Base-by-base conservation (phyloP, 75 land plant genomes). In the Cryptomeria japonica region DNA sequence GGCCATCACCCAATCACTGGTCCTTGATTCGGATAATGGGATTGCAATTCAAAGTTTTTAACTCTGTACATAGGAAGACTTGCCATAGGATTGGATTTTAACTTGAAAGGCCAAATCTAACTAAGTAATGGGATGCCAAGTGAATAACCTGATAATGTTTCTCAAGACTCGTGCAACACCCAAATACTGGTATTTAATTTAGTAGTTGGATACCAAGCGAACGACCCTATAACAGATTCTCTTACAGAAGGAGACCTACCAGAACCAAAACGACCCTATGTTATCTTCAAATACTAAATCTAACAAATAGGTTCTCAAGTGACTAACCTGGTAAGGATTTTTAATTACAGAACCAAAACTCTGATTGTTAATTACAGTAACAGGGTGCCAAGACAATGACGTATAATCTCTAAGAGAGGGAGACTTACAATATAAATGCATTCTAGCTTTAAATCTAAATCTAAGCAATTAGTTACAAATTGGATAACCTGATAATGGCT, bases 1-100 rank as follows among this genome's bases (percentile, higher is more conserved):
- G 25, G 37, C 42, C 86, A 84, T 49, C 28, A n/a, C 53, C 85
- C 31, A 89, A 38, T 34, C 72, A 41, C 86, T 88, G 36, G 25
- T 86, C 18, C 25, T 22, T 58, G 22, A 19, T 58, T 22, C 5
- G 25, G 64, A 58, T 58, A 5, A 58, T 58, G 64, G 64, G 3
- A 19, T 58, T 58, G 2, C 64, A 58, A 58, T 18, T 58, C 64
- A 3, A 58, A 19, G 64, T 22, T 15, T 14, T 19, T 58, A 19
- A 58, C 25, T 22, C 19, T 22, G 6, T 19, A 58, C 5, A 58
- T 18, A 76, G 86, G 32, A n/a, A 34, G 34, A 86, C 36, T 44
- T 25, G 37, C 15, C 37, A 32, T 32, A 38, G 80, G 18, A 37
- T 78, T 78, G 22, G 25, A 37, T 39, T 15, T 78, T 18, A 64